A percentile compares a stretch with the other conserved stretches of the same genome.
Evolutionary conservation across 2,329 filamentous ascomycete species (phyloP).

Genomic region (Colletotrichum lentis): DNA sequence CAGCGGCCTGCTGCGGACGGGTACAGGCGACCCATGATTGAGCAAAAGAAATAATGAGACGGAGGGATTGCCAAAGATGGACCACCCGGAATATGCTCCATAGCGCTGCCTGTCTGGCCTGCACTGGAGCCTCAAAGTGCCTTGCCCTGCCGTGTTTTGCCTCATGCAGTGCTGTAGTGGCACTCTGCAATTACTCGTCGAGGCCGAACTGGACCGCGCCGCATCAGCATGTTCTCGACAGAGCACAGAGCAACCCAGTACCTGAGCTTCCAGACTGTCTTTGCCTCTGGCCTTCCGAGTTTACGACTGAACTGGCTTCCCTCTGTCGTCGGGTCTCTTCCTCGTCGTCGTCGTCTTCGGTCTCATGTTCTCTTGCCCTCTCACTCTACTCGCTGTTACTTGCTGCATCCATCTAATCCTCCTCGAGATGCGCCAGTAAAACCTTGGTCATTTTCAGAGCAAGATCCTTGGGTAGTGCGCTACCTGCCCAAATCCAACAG

Average conservation of each 20-base stretch:
- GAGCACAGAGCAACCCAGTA: constrained; percentile 1
- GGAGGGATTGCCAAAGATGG: not conserved
- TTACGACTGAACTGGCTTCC: not conserved
- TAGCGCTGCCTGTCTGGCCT: not conserved
- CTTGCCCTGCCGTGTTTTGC: constrained; percentile 1
- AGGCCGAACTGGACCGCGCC: not conserved
- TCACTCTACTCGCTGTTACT: too few species aligned
- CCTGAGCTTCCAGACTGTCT: constrained; percentile 17
- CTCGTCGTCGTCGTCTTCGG: constrained; percentile 14
- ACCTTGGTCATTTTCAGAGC: not conserved
- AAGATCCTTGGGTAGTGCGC: not conserved
- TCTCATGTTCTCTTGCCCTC: constrained; percentile 12
- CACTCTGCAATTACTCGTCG: constrained; percentile 1
- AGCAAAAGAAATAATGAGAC: not conserved
- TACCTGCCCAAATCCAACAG: not conserved
- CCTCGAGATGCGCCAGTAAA: constrained; percentile 16
- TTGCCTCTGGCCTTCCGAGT: not conserved
- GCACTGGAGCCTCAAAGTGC: not conserved
- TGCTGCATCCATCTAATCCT: constrained; percentile 21
- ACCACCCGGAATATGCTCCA: not conserved
- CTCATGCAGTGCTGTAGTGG: constrained; percentile 12
- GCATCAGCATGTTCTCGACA: not conserved
- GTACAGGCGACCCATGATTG: not conserved
- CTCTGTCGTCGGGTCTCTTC: not conserved
- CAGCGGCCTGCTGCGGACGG: not conserved